phyloP scores from a whole-genome alignment of 257 asterid species.

The Solanum etuberosum region DNA sequence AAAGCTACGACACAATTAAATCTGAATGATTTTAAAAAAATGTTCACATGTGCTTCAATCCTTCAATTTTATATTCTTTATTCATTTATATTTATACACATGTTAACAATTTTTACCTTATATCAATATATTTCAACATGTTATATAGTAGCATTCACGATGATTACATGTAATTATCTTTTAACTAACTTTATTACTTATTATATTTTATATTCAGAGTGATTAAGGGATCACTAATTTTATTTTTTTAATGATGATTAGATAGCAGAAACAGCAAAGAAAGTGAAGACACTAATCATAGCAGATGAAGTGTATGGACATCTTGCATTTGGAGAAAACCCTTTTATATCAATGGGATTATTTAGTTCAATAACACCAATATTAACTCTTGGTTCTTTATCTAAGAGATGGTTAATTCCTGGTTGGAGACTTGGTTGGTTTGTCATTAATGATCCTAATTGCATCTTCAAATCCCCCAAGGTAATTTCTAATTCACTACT shows the following conservation, averaged over 20 bases:
- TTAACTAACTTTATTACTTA: not conserved
- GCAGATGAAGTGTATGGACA: slow-evolving; percentile 91
- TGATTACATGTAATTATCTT: not conserved
- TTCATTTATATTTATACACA: not conserved
- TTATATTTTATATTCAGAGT: not conserved
- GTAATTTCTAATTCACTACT: not conserved
- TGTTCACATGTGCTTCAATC: not conserved
- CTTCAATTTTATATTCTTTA: not conserved
- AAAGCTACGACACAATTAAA: not conserved
- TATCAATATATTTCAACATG: not conserved
- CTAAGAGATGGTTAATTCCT: slow-evolving; percentile 88
- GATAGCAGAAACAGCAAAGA: slow-evolving; percentile 73
- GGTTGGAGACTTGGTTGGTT: slow-evolving; percentile 98
- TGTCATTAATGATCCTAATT: slow-evolving; percentile 55
- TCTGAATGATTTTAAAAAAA: not conserved
- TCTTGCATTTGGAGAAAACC: slow-evolving; percentile 59
- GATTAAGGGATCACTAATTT: not conserved
- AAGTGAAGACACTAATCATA: slow-evolving; percentile 44
- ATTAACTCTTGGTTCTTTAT: slow-evolving; percentile 73
- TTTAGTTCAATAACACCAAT: slow-evolving; percentile 61
- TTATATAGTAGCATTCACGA: not conserved
- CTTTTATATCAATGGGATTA: slow-evolving; percentile 78
- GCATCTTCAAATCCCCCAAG: slow-evolving; percentile 44
- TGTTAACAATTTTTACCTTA: not conserved
- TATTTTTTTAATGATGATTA: not conserved